Evolutionary conservation across 306 rosid genomes (phyloP), one percentile per base, ranked within the genome.

Genomic region (Corylus heterophylla): DNA sequence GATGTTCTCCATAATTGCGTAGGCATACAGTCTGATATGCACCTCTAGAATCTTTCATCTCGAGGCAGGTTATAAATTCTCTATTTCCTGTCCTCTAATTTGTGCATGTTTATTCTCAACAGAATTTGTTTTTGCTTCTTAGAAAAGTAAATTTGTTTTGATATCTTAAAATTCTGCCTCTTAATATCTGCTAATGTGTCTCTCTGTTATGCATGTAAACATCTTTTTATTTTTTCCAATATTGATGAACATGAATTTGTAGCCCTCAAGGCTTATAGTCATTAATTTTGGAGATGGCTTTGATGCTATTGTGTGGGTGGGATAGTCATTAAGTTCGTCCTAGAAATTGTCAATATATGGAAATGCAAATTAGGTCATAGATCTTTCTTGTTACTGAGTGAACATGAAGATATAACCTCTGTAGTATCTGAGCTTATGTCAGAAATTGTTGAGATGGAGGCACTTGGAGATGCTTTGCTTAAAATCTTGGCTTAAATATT

Each of bases 401-500:
- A 62, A 62, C 18, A 5, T 0, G n/a, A 61, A 61, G 18, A 61
- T 61, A 61, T 25, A 31, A 14, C n/a, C 42, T 61, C 11, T 27
- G 68, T 42, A 61, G 18, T 61, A 61, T 61, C 68, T 27, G 9
- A 61, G 68, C 68, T 61, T 61, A 12, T 12, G 39, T 17, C 37
- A 4, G 42, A 25, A 29, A 27, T 25, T 25, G 37, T 58, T 58
- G 4, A 58, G 18, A 2, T n/a, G 42, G 68, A 31, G 16, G 18
- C 17, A 6, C 39, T 61, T 61, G 68, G 42, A 27, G 42, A 61
- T 27, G 39, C 2, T 61, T n/a, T 58, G 68, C 44, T 16, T 54
- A 16, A 54, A 63, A 31, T 63, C 45, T 63, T 42, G 50, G 69
- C 44, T 71, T 44, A 76, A 48, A 45, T 49, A 54, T 69, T 69